A percentile compares a stretch with the other conserved stretches of the same genome.
These are phyloP conservation scores for Penicillium herquei DNA, from an alignment of 495 filamentous ascomycete species.

Conservation along the genomic window DNA sequence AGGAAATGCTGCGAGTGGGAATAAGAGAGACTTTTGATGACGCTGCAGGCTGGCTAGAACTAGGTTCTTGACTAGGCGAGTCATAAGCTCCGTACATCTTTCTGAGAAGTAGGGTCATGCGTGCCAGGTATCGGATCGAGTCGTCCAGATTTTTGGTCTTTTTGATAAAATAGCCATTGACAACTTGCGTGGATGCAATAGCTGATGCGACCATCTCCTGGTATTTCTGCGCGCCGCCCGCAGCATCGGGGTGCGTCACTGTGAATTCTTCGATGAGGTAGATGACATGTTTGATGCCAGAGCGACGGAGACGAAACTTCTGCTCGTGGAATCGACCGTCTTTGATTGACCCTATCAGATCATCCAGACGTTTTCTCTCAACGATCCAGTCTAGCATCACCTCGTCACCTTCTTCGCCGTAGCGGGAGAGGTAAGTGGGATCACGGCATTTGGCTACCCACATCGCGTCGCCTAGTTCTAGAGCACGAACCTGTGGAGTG, in stretches of 20 bases:
- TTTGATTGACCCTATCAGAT: slow-evolving; percentile 75
- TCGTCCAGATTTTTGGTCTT: slow-evolving; percentile 75
- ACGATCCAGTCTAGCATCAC: slow-evolving; percentile 77
- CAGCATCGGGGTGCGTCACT: slow-evolving; percentile 43
- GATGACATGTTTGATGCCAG: slow-evolving; percentile 70
- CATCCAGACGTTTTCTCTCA: slow-evolving; percentile 80
- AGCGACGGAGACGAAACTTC: slow-evolving; percentile 73
- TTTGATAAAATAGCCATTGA: slow-evolving; percentile 82
- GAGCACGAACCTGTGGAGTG: slow-evolving; percentile 59
- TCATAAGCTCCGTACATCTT: slow-evolving; percentile 58
- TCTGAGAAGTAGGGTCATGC: slow-evolving; percentile 70
- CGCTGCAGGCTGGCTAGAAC: background rate
- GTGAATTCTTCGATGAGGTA: slow-evolving; percentile 78
- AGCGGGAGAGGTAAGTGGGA: slow-evolving; percentile 50
- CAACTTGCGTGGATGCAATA: slow-evolving; percentile 76
- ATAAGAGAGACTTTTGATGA: slow-evolving; percentile 46
- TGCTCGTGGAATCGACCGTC: slow-evolving; percentile 85
- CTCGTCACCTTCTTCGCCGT: slow-evolving; percentile 69
- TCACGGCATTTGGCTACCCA: slow-evolving; percentile 77
- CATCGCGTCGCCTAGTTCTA: slow-evolving; percentile 74
- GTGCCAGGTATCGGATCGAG: slow-evolving; percentile 72
- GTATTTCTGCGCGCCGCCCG: slow-evolving; percentile 47
- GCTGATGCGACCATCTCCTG: slow-evolving; percentile 68
- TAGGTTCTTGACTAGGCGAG: slow-evolving; percentile 10
- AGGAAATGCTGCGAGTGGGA: slow-evolving; percentile 63